Evolutionary conservation across 1,284 basidiomycete species (phyloP), one percentile per base, ranked within the genome.

Genomic region (Schizopora paradoxa): DNA sequence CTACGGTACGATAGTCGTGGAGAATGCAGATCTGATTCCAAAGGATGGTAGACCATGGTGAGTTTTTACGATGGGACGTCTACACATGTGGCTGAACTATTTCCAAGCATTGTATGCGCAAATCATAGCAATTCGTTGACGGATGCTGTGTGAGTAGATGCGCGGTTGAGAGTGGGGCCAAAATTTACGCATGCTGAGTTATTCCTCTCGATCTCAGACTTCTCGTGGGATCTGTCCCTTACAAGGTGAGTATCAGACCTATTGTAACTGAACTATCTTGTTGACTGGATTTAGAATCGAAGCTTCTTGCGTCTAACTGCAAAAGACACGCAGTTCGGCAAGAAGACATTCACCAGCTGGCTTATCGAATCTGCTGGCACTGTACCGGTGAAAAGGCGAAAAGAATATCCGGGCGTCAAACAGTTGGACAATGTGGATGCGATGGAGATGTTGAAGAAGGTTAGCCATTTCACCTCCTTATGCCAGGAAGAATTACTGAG

Each of bases 41-140:
- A 62, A 69, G 52, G 79, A 75, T 19, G 88, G 89, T 3, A 66
- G 71, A 45, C 83, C 88, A 54, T 89, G 86, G 85, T 87, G 55
- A 55, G 71, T 56, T 6, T 14, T 21, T 26, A 51, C 19, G 32
- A 25, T 32, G 43, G 38, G 41, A 33, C 35, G 34, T 38, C 25
- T 35, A 41, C 39, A 28, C 46, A 25, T 38, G 16, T 52, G 67
- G 66, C 52, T 67, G 72, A 21, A 29, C 32, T 25, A 28, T 26
- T 26, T 11, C 21, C 22, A 53, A 81, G 78, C 52, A 72, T 81
- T 48, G 76, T 91, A 22, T 85, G 80, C 53, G 79, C 87, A 5
- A 91, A 91, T 55, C 88, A 91, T 60, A 79, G 80, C 55, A 91
- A 91, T 61, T 87, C 84, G 1, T 64, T 92, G 47, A 91, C 88